Evolutionary conservation across 2,329 filamentous ascomycete genomes (phyloP).

Genomic region (Teratosphaeria nubilosa): DNA sequence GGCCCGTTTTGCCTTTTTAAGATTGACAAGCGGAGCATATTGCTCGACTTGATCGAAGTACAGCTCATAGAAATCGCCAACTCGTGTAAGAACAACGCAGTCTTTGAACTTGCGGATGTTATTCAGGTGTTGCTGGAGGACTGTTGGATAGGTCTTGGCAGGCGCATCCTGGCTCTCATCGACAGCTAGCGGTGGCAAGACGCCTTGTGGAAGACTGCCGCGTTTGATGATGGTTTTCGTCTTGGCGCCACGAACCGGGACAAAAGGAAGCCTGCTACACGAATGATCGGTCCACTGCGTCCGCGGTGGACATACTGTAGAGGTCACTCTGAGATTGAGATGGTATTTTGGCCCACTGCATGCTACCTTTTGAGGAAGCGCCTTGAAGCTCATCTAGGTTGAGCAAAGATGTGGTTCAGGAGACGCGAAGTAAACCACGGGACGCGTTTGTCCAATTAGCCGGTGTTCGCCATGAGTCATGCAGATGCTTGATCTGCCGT

Average conservation of each 20-base stretch:
- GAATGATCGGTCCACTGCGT: not conserved
- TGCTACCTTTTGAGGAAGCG: not conserved
- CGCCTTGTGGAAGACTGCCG: conserved; percentile 47
- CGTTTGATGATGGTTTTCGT: conserved; percentile 27
- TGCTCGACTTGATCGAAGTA: conserved; percentile 95
- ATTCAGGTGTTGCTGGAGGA: conserved; percentile 73
- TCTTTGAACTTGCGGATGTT: conserved; percentile 88
- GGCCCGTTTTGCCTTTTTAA: conserved; percentile 76
- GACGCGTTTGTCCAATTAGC: too few relatives aligned
- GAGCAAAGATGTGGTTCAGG: not conserved
- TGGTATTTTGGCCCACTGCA: not conserved
- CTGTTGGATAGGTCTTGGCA: conserved; percentile 61
- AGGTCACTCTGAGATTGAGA: not conserved
- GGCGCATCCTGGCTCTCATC: conserved; percentile 37
- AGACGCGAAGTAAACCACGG: not conserved
- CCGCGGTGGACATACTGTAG: not conserved
- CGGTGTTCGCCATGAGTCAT: not conserved
- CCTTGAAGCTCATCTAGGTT: not conserved
- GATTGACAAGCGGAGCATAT: conserved; percentile 70
- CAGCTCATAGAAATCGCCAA: conserved; percentile 94
- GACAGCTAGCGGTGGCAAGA: conserved; percentile 35
- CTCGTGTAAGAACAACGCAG: conserved; percentile 81
- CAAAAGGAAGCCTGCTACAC: not conserved
- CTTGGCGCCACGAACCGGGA: conserved; percentile 25
- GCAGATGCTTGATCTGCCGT: not conserved